Evolutionary conservation across 371 early-diverging fungal species (phyloP).

Genomic region (Apophysomyces sp.): DNA sequence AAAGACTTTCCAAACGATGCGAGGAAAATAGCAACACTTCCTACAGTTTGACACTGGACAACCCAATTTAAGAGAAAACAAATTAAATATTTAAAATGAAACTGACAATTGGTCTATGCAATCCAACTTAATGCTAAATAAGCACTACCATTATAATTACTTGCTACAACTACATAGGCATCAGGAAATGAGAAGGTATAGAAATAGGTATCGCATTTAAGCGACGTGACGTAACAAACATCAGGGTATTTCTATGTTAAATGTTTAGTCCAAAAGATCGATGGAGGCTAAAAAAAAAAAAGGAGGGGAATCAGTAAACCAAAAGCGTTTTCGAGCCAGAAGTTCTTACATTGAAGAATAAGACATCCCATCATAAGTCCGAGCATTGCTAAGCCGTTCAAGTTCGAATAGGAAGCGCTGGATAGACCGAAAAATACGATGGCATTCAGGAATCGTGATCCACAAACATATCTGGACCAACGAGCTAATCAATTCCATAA

Average conservation of each 20-base stretch:
- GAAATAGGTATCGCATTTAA: background rate
- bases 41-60: no score
- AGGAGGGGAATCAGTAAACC: background rate
- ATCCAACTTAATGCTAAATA: no score
- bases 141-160: no score
- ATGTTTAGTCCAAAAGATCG: background rate
- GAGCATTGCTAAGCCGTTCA: conserved; percentile 44
- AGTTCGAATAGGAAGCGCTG: conserved; percentile 30
- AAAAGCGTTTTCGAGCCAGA: background rate
- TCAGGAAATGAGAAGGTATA: background rate
- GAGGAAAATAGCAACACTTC: no score
- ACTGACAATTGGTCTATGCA: no score
- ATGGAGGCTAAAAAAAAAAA: conserved; percentile 1
- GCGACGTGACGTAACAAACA: background rate
- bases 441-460: conserved; percentile 46
- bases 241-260: background rate
- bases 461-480: conserved; percentile 44
- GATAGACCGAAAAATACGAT: conserved; percentile 50
- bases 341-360: conserved; percentile 48
- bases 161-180: background rate
- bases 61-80: no score
- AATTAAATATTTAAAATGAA: no score
- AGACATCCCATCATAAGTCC: conserved; percentile 53
- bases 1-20: no score
- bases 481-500: conserved; percentile 23